phyloP scores from a whole-genome alignment of 192 early-diverging fungal genomes.

The Diversispora epigaea region DNA sequence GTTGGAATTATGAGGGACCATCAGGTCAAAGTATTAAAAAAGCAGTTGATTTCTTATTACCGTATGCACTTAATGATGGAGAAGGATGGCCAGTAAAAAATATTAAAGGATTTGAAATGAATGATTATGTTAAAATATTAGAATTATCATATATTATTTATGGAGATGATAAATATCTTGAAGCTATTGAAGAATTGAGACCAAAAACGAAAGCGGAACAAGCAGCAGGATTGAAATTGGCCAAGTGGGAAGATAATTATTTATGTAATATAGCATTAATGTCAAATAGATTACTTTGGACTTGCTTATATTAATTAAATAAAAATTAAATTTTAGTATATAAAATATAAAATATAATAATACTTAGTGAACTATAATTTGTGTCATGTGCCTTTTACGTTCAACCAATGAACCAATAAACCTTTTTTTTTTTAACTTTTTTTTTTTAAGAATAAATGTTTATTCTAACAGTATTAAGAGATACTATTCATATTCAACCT shows the following conservation, averaged over 20 bases:
- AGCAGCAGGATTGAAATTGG: conserved; percentile 16
- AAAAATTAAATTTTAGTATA: too few relatives aligned
- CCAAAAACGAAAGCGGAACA: conserved; percentile 35
- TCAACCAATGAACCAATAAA: too few relatives aligned
- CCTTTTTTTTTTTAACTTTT: too few relatives aligned
- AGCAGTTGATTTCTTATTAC: conserved; percentile 56
- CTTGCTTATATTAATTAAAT: conserved; percentile 1
- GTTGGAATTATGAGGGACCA: conserved; percentile 46
- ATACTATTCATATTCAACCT: conserved; percentile 84
- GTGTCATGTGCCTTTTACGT: too few relatives aligned
- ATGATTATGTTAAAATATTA: conserved; percentile 45
- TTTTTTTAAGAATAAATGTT: conserved; percentile 63
- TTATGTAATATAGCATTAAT: not conserved
- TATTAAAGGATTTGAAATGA: conserved; percentile 45
- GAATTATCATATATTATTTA: conserved; percentile 54
- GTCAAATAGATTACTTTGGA: conserved; percentile 11
- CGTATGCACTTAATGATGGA: conserved; percentile 45
- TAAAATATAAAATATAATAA: too few relatives aligned
- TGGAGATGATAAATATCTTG: conserved; percentile 46
- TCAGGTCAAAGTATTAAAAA: conserved; percentile 47
- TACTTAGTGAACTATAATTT: too few relatives aligned
- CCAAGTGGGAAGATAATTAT: conserved; percentile 22
- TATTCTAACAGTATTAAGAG: conserved; percentile 74
- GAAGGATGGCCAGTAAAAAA: conserved; percentile 49
- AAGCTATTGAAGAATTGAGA: conserved; percentile 36